Percentiles rank a stretch among this genome's conserved stretches.
Evolutionary conservation across 2,329 filamentous ascomycete species (phyloP).

Genomic region (Alternaria consortialis): DNA sequence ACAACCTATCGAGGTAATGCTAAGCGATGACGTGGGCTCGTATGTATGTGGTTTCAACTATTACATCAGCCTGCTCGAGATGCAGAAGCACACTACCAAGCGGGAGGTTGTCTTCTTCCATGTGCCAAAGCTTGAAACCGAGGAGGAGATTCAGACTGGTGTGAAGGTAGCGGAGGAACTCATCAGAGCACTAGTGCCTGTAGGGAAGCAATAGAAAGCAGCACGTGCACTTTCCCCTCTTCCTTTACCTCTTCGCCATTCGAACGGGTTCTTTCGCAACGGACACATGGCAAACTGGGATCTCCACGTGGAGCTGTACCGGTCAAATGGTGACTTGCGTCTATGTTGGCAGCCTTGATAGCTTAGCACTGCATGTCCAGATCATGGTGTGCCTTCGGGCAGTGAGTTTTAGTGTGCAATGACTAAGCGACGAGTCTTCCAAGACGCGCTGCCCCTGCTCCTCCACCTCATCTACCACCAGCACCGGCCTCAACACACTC

Average conservation of each 20-base stretch:
- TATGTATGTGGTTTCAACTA: slow-evolving; percentile 59
- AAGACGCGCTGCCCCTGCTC: not conserved
- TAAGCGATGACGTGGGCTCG: slow-evolving; percentile 54
- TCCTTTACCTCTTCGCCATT: slow-evolving; percentile 45
- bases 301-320: not conserved
- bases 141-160: not conserved
- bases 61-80: slow-evolving; percentile 48
- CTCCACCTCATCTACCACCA: not conserved
- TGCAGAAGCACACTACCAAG: slow-evolving; percentile 27
- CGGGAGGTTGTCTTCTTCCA: slow-evolving; percentile 37
- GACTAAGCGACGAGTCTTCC: not conserved
- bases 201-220: not conserved
- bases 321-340: not conserved
- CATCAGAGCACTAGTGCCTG: slow-evolving; percentile 32
- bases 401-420: not conserved
- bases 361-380: not conserved
- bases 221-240: not conserved
- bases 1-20: not conserved
- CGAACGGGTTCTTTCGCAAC: slow-evolving; percentile 28
- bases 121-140: not conserved
- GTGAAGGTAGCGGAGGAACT: not conserved
- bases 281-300: not conserved
- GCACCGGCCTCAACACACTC: not conserved
- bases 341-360: not conserved
- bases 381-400: not conserved